Percentiles rank a stretch among this genome's conserved stretches.
These are phyloP conservation scores for Aspergillus aculeatinus DNA, from an alignment of 2,329 filamentous ascomycete species.

Conservation along the genomic window DNA sequence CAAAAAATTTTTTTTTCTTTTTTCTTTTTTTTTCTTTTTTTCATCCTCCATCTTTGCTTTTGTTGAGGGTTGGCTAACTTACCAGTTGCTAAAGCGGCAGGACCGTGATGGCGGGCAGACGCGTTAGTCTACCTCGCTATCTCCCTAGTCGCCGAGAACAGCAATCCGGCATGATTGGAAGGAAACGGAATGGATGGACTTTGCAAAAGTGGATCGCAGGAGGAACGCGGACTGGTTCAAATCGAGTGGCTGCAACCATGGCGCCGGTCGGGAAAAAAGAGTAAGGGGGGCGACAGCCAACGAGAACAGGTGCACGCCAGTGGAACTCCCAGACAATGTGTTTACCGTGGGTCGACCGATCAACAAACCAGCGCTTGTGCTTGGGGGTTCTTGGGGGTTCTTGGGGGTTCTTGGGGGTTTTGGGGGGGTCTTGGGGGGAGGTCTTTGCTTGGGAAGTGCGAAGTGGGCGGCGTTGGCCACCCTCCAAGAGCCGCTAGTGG, in stretches of 20 bases:
- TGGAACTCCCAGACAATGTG: slow-evolving; percentile 21
- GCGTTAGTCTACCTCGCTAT: slow-evolving; percentile 18
- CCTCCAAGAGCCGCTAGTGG: slow-evolving; percentile 27
- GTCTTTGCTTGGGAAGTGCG: too few relatives aligned
- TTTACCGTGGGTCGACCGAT: slow-evolving; percentile 14
- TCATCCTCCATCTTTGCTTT: too few relatives aligned
- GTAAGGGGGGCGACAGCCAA: slow-evolving; percentile 20
- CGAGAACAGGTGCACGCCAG: slow-evolving; percentile 12
- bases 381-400: too few relatives aligned
- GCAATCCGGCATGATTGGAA: slow-evolving; percentile 29
- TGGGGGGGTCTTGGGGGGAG: too few relatives aligned
- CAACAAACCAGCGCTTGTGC: slow-evolving; percentile 19
- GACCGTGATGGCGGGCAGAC: slow-evolving; percentile 23
- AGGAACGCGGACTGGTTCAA: slow-evolving; percentile 27
- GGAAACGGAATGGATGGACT: slow-evolving; percentile 13
- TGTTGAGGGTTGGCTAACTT: slow-evolving; percentile 14
- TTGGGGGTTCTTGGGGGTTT: too few relatives aligned
- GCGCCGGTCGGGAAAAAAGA: slow-evolving; percentile 26
- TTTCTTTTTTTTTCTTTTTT: not conserved
- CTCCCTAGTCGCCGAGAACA: slow-evolving; percentile 18
- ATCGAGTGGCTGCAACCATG: slow-evolving; percentile 30
- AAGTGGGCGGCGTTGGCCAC: slow-evolving; percentile 16
- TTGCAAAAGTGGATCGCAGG: slow-evolving; percentile 22
- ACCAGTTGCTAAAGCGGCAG: slow-evolving; percentile 36
- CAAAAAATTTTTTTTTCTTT: not conserved